These are phyloP conservation scores for Solanum medicagineum DNA, from an alignment of 257 asterid genomes.

Conservation along the genomic window DNA sequence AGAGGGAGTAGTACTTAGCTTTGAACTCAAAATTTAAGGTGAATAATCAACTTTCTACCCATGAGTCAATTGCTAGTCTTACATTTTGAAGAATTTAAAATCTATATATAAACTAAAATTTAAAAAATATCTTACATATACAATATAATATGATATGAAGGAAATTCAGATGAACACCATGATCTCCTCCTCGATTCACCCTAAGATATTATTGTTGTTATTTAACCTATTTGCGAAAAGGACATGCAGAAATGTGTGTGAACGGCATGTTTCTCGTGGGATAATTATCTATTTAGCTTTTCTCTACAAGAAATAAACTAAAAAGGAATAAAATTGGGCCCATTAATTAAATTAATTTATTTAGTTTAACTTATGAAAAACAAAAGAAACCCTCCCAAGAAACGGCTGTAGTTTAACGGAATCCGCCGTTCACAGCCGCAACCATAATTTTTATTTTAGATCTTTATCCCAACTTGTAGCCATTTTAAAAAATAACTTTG, in stretches of 20 bases:
- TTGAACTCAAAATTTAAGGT: too few species aligned
- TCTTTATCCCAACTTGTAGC: neutral
- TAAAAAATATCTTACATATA: too few species aligned
- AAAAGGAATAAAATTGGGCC: neutral
- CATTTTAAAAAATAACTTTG: neutral
- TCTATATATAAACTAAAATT: too few species aligned
- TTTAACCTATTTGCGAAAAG: neutral
- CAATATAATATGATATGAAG: too few species aligned
- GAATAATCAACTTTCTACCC: too few species aligned
- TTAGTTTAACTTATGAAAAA: neutral
- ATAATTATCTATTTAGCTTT: neutral
- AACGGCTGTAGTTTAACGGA: neutral
- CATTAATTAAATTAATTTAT: neutral
- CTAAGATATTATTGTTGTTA: too few species aligned
- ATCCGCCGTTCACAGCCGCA: conserved; percentile 5
- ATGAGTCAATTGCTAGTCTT: too few species aligned
- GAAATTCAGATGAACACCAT: too few species aligned
- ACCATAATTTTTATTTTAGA: neutral
- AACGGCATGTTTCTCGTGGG: conserved; percentile 30
- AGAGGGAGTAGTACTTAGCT: too few species aligned
- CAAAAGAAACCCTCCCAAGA: neutral
- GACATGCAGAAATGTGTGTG: neutral
- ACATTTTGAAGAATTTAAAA: too few species aligned
- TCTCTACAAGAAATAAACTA: neutral
- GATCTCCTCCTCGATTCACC: too few species aligned